A percentile compares a stretch with the other conserved stretches of the same genome.
Conservation (phyloP, 2,329 filamentous ascomycete species). For the Chalara sp. region DNA sequence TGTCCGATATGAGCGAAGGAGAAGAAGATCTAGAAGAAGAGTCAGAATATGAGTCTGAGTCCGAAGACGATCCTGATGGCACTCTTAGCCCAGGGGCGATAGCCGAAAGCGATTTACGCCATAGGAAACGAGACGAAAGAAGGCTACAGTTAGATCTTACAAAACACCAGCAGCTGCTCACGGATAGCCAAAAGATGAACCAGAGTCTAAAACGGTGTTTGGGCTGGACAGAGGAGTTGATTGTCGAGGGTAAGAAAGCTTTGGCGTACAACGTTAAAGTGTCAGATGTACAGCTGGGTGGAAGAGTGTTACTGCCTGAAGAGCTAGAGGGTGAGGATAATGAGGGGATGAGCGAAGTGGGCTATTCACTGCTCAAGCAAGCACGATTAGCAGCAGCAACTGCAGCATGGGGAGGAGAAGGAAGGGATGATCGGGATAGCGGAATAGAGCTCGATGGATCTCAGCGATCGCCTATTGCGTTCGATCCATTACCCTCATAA, state of each 20-base stretch:
- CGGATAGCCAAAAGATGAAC: conserved; percentile 92
- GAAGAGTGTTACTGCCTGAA: conserved; percentile 67
- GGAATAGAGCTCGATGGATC: conserved; percentile 21
- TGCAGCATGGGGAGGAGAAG: conserved; percentile 16
- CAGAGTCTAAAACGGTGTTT: conserved; percentile 87
- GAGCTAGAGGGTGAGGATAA: conserved; percentile 43
- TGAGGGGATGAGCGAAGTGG: conserved; percentile 24
- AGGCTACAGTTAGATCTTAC: conserved; percentile 77
- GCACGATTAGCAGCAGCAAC: conserved; percentile 18
- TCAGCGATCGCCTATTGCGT: conserved; percentile 3
- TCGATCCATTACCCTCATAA: not conserved
- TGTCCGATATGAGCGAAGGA: conserved; percentile 45
- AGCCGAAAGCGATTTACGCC: conserved; percentile 38
- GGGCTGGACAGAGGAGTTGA: conserved; percentile 82
- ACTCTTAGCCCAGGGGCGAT: conserved; percentile 33
- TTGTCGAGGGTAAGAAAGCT: conserved; percentile 81
- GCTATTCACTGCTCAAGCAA: conserved; percentile 20
- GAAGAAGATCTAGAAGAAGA: conserved; percentile 39
- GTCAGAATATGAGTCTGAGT: conserved; percentile 42
- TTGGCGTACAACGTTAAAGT: conserved; percentile 74
- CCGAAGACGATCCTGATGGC: conserved; percentile 29
- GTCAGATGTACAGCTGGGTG: conserved; percentile 75
- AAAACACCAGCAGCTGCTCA: conserved; percentile 81
- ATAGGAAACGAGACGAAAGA: conserved; percentile 71
- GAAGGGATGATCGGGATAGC: conserved; percentile 23